A percentile compares a stretch with the other conserved stretches of the same genome.
These are phyloP conservation scores for Gardenia jasminoides DNA, from an alignment of 257 asterid genomes.

Conservation along the genomic window DNA sequence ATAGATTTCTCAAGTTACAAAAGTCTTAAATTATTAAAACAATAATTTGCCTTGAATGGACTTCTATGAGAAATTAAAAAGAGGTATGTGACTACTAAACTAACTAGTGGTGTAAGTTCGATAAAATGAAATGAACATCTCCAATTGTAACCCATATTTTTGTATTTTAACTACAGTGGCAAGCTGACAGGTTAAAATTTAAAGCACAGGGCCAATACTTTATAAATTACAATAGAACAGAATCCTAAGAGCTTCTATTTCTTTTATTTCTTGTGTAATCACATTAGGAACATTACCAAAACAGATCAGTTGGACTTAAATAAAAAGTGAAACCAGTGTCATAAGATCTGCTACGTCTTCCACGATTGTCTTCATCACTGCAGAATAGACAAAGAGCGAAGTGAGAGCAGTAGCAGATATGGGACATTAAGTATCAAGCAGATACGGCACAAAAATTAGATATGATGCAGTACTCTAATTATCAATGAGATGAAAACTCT, in stretches of 20 bases:
- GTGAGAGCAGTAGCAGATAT: not conserved
- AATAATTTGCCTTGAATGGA: not conserved
- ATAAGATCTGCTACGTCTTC: constrained; percentile 81
- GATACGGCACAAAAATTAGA: not conserved
- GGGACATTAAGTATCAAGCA: not conserved
- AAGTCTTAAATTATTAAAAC: not conserved
- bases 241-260: not conserved
- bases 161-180: not conserved
- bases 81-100: not conserved
- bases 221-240: not conserved
- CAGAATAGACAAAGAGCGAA: constrained; percentile 17
- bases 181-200: not conserved
- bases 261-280: constrained; percentile 3
- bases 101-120: not conserved
- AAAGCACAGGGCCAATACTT: not conserved
- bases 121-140: not conserved
- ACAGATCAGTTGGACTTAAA: constrained; percentile 69
- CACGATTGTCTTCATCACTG: constrained; percentile 86
- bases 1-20: not conserved
- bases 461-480: not conserved
- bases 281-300: constrained; percentile 54
- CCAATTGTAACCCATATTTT: not conserved
- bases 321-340: constrained; percentile 55
- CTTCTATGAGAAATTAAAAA: not conserved
- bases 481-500: constrained; percentile 8